Evolutionary conservation across 1,284 basidiomycete genomes (phyloP).

Genomic region (Salmacisia buchloeana): DNA sequence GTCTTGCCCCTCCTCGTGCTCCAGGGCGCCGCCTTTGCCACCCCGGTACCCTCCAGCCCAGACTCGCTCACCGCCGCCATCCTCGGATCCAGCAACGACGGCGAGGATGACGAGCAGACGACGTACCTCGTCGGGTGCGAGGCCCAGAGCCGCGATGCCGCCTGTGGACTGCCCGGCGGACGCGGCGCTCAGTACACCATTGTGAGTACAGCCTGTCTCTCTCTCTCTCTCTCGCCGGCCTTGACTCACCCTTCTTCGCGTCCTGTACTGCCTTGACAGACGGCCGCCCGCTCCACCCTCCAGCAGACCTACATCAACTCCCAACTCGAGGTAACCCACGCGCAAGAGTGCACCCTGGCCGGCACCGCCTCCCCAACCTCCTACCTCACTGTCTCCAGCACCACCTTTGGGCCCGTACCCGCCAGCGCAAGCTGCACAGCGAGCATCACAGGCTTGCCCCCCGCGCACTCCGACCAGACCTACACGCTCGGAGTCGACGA

Average conservation of each 20-base stretch:
- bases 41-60: neutral
- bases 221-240: too few species aligned
- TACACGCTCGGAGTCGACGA: neutral
- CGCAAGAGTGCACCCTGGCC: neutral
- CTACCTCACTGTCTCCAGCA: neutral
- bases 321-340: neutral
- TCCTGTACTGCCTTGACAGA: too few species aligned
- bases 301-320: neutral
- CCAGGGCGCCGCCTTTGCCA: neutral
- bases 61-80: neutral
- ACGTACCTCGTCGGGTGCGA: too few species aligned
- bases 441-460: neutral
- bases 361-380: neutral
- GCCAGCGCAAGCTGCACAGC: neutral
- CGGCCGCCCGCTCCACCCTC: neutral
- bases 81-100: too few species aligned
- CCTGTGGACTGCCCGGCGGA: too few species aligned
- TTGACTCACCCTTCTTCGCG: too few species aligned
- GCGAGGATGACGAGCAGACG: too few species aligned
- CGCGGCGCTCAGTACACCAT: too few species aligned
- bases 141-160: too few species aligned
- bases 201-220: too few species aligned
- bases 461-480: neutral
- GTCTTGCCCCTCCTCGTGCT: neutral
- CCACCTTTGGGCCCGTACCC: neutral